These are phyloP conservation scores for Botryotinia globosa DNA, from an alignment of 2,329 filamentous ascomycete species.

Conservation along the genomic window DNA sequence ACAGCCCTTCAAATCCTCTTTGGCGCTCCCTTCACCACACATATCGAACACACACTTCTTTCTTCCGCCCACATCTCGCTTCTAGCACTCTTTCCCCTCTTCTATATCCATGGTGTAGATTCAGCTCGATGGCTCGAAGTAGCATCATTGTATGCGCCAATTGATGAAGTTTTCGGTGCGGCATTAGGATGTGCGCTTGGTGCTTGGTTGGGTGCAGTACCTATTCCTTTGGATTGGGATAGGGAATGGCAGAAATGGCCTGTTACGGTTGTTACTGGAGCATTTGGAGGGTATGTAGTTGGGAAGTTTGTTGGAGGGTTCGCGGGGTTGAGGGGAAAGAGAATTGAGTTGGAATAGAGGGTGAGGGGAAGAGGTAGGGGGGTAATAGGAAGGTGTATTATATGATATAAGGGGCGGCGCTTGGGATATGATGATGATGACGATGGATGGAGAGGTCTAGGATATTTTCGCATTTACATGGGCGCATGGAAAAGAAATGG, in stretches of 20 bases:
- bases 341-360: slow-evolving; percentile 37
- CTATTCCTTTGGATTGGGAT: slow-evolving; percentile 97
- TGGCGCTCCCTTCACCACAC: slow-evolving; percentile 83
- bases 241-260: slow-evolving; percentile 99
- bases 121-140: slow-evolving; percentile 66
- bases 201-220: slow-evolving; percentile 89
- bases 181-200: slow-evolving; percentile 75
- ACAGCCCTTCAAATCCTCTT: slow-evolving; percentile 69
- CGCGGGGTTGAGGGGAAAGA: slow-evolving; percentile 34
- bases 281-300: slow-evolving; percentile 73
- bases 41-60: slow-evolving; percentile 73
- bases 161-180: slow-evolving; percentile 83
- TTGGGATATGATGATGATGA: not conserved
- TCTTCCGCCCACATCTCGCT: slow-evolving; percentile 79
- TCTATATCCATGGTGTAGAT: slow-evolving; percentile 84
- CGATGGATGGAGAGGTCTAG: not conserved
- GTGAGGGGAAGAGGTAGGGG: not conserved
- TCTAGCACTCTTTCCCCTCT: slow-evolving; percentile 72
- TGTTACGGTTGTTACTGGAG: slow-evolving; percentile 80
- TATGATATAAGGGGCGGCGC: not conserved
- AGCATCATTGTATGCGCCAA: slow-evolving; percentile 62
- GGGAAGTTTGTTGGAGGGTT: slow-evolving; percentile 61
- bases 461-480: not conserved
- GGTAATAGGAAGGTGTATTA: not conserved
- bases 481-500: slow-evolving; percentile 5